Evolutionary conservation across 331 rosid species (phyloP).

Genomic region (Quercus lobata): DNA sequence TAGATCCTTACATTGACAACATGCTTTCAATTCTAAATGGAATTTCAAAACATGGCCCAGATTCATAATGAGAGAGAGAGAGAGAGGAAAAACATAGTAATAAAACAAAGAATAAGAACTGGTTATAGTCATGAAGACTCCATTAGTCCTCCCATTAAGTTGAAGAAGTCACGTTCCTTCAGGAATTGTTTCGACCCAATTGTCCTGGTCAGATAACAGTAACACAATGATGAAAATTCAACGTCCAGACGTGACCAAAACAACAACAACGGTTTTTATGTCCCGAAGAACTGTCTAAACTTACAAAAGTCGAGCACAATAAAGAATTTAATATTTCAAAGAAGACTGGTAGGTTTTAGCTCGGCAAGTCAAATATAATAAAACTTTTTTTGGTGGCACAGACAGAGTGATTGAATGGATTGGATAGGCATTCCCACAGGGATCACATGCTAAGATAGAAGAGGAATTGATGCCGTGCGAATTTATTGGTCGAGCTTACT

Average conservation of each 20-base stretch:
- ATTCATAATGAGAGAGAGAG: no score
- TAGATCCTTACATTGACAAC: no score
- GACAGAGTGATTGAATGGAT: background rate
- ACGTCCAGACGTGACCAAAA: background rate
- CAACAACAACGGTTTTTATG: background rate
- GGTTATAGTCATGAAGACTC: background rate
- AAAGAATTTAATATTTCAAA: background rate
- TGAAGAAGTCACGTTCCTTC: background rate
- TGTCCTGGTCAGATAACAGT: background rate
- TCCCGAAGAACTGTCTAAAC: background rate
- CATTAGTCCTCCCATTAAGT: background rate
- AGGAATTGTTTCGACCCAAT: background rate
- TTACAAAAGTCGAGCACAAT: background rate
- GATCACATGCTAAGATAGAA: conserved; percentile 11
- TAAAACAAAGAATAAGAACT: background rate
- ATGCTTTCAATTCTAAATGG: no score
- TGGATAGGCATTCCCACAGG: conserved; percentile 13
- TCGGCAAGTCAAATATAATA: background rate
- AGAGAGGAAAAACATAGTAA: background rate
- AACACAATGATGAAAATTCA: background rate
- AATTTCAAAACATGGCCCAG: no score
- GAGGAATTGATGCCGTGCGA: background rate
- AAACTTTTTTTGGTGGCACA: background rate
- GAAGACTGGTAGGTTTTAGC: conserved; percentile 2
- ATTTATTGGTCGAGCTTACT: conserved; percentile 6